A percentile compares a stretch with the other conserved stretches of the same genome.
These are phyloP conservation scores for Aspergillus cristatus DNA, from an alignment of 495 filamentous ascomycete species.

Conservation along the genomic window DNA sequence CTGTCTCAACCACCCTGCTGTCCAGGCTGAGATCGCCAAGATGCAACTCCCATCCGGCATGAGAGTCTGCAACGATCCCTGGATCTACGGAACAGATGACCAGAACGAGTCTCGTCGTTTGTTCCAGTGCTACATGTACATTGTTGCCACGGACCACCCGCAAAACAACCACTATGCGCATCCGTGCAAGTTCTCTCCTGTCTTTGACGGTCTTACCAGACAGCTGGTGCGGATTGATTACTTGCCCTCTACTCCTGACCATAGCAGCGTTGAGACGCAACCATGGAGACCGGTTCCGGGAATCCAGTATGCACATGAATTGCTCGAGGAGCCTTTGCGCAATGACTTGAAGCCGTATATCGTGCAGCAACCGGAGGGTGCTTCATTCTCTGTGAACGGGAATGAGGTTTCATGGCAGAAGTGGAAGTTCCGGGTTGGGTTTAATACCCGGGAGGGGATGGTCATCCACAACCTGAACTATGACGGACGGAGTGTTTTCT, in stretches of 20 bases:
- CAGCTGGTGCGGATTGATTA: constrained; percentile 51
- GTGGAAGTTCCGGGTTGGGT: constrained; percentile 58
- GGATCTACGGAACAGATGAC: constrained; percentile 38
- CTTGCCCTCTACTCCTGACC: constrained; percentile 29
- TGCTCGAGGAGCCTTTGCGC: constrained; percentile 28
- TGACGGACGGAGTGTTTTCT: constrained; percentile 60
- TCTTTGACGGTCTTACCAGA: constrained; percentile 55
- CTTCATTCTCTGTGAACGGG: constrained; percentile 48
- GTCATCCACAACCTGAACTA: constrained; percentile 59
- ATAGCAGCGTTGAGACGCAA: constrained; percentile 22
- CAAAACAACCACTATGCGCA: constrained; percentile 67
- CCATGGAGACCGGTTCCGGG: constrained; percentile 43
- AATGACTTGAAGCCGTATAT: constrained; percentile 68
- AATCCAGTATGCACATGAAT: constrained; percentile 40
- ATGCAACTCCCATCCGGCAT: constrained; percentile 29
- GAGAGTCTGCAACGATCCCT: constrained; percentile 35
- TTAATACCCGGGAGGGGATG: constrained; percentile 55
- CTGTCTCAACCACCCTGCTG: constrained; percentile 29
- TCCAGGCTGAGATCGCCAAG: constrained; percentile 36
- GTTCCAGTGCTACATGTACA: constrained; percentile 39
- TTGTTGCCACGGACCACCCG: constrained; percentile 28
- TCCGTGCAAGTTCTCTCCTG: constrained; percentile 69
- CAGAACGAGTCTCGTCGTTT: constrained; percentile 27
- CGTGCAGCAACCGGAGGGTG: constrained; percentile 68
- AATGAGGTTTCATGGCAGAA: constrained; percentile 53